These are phyloP conservation scores for Diatrype stigma DNA, from an alignment of 2,329 filamentous ascomycete species.

Conservation along the genomic window DNA sequence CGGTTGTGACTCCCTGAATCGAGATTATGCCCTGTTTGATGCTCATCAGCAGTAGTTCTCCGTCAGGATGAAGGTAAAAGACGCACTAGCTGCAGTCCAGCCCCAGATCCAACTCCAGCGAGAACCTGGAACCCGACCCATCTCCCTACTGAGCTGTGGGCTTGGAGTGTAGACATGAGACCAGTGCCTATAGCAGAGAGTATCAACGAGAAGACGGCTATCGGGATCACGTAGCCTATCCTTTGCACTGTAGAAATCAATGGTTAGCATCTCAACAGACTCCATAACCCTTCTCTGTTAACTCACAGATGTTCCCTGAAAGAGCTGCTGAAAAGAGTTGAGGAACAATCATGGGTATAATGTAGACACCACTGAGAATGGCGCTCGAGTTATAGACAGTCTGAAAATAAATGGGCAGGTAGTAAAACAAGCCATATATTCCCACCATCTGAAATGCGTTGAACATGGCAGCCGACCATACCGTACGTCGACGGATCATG, in stretches of 20 bases:
- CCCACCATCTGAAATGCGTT: constrained; percentile 13
- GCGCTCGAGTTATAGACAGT: constrained; percentile 16
- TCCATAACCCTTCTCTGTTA: background rate
- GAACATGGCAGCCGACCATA: constrained; percentile 10
- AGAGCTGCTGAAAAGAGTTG: constrained; percentile 10
- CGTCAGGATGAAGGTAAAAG: background rate
- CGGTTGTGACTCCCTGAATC: constrained; percentile 1
- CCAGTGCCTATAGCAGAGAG: constrained; percentile 7
- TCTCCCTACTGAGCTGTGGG: constrained; percentile 4
- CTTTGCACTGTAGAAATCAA: constrained; percentile 8
- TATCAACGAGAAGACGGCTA: constrained; percentile 3
- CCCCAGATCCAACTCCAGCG: constrained; percentile 6
- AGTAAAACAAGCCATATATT: constrained; percentile 13
- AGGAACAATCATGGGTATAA: constrained; percentile 17
- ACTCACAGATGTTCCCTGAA: constrained; percentile 5
- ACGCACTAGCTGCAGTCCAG: constrained; percentile 9
- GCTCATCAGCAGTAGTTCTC: background rate
- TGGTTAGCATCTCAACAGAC: background rate
- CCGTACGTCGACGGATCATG: constrained; percentile 9
- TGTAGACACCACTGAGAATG: constrained; percentile 19
- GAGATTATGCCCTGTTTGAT: constrained; percentile 5
- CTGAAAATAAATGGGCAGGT: constrained; percentile 28
- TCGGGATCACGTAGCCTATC: constrained; percentile 7
- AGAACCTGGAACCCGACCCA: constrained; percentile 13
- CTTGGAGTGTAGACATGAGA: constrained; percentile 8